Conservation (phyloP, 2,329 filamentous ascomycete genomes). For the Talaromyces atroroseus region DNA sequence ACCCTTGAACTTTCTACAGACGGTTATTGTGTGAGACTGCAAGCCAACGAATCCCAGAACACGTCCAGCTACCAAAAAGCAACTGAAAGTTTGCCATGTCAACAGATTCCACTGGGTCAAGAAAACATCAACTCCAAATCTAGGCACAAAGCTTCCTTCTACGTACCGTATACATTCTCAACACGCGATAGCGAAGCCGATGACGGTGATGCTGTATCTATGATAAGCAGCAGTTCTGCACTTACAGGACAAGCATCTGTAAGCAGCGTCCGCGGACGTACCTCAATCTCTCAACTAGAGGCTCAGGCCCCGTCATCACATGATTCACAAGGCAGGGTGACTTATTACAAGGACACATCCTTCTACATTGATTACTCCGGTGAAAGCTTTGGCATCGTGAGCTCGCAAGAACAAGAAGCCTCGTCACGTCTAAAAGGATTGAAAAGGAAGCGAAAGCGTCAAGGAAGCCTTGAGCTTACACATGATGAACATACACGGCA, state of each 20-base stretch:
- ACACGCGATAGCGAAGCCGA: neutral
- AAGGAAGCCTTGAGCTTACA: neutral
- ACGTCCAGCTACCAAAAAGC: neutral
- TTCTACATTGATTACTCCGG: conserved; percentile 69
- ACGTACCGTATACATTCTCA: conserved; percentile 3
- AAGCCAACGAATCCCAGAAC: conserved; percentile 49
- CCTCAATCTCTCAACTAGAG: conserved; percentile 16
- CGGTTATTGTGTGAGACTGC: conserved; percentile 75
- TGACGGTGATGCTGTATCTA: neutral
- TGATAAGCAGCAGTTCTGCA: conserved; percentile 4
- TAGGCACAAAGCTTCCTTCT: neutral
- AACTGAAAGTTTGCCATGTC: neutral
- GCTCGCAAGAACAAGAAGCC: neutral
- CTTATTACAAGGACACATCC: conserved; percentile 69
- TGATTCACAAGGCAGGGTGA: conserved; percentile 63
- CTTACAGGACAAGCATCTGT: neutral
- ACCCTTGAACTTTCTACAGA: conserved; percentile 74
- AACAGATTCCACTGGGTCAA: conserved; percentile 1
- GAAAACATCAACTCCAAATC: neutral
- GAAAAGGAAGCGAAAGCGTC: neutral
- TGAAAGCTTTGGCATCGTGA: neutral
- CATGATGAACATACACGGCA: neutral
- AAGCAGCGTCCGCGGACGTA: conserved; percentile 17
- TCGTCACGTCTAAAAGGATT: neutral
- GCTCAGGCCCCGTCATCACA: conserved; percentile 32